Conservation (phyloP, 495 filamentous ascomycete species). For the Cudoniella acicularis region DNA sequence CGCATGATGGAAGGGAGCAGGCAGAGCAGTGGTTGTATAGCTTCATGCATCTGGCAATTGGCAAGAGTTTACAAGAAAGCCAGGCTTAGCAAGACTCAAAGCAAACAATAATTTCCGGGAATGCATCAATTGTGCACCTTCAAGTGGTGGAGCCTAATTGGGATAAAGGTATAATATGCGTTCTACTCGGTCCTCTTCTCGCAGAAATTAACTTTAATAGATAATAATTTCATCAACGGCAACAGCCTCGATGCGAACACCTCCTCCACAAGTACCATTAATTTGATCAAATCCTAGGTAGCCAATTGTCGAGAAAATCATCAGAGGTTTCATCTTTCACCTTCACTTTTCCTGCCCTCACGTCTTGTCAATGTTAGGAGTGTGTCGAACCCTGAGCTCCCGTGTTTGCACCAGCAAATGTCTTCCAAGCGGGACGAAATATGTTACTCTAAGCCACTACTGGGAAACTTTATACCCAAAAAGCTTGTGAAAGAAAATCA, state of each 20-base stretch:
- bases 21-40: neutral
- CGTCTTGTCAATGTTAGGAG: neutral
- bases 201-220: neutral
- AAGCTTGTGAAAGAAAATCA: neutral
- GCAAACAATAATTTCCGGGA: no score
- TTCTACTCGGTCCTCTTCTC: no score
- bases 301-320: neutral
- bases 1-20: neutral
- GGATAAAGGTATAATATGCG: no score
- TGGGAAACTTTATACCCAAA: neutral
- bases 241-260: neutral
- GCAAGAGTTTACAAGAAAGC: neutral
- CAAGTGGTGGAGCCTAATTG: no score
- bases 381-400: neutral
- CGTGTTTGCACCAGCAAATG: neutral
- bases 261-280: neutral
- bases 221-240: neutral
- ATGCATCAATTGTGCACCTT: no score
- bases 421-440: neutral
- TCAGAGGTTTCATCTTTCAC: neutral
- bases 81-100: no score
- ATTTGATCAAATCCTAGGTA: neutral
- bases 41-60: neutral
- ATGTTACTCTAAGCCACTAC: neutral
- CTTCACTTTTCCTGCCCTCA: neutral